Percentiles rank a stretch among this genome's conserved stretches.
phyloP scores from a whole-genome alignment of 2,329 filamentous ascomycete species.

The Phoma herbarum region DNA sequence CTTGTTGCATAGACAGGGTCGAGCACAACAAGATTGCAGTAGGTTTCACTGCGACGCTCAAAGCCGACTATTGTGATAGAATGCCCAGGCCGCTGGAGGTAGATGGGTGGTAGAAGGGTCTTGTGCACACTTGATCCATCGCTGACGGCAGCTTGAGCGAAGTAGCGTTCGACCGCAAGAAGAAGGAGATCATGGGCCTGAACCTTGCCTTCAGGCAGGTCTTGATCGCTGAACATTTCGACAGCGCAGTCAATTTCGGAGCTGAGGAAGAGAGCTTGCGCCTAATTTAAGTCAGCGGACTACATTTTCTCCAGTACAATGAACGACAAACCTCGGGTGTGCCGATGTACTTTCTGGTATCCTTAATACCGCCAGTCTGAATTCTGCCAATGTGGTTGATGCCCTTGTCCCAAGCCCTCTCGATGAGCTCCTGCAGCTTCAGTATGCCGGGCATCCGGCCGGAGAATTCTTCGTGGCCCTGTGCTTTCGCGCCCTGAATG shows the following conservation, averaged over 20 bases:
- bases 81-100: constrained; percentile 90
- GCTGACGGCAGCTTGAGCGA: constrained; percentile 63
- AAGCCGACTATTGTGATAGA: constrained; percentile 90
- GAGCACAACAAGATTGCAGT: constrained; percentile 79
- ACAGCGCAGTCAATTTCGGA: constrained; percentile 66
- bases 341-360: constrained; percentile 95
- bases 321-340: constrained; percentile 75
- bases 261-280: constrained; percentile 77
- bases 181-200: constrained; percentile 67
- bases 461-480: constrained; percentile 68
- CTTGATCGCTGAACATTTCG: constrained; percentile 61
- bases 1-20: constrained; percentile 84
- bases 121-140: constrained; percentile 68
- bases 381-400: constrained; percentile 77
- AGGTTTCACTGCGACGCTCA: constrained; percentile 72
- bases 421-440: constrained; percentile 84
- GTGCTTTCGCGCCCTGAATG: constrained; percentile 67
- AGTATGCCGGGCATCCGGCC: constrained; percentile 76
- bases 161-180: constrained; percentile 76
- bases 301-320: background rate
- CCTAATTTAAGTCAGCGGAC: constrained; percentile 60
- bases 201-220: constrained; percentile 55
- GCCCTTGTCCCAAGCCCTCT: constrained; percentile 85
- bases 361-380: constrained; percentile 86
- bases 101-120: constrained; percentile 82